Evolutionary conservation across 768 basidiomycete genomes (phyloP).

Genomic region (Tephrocybe sp.): DNA sequence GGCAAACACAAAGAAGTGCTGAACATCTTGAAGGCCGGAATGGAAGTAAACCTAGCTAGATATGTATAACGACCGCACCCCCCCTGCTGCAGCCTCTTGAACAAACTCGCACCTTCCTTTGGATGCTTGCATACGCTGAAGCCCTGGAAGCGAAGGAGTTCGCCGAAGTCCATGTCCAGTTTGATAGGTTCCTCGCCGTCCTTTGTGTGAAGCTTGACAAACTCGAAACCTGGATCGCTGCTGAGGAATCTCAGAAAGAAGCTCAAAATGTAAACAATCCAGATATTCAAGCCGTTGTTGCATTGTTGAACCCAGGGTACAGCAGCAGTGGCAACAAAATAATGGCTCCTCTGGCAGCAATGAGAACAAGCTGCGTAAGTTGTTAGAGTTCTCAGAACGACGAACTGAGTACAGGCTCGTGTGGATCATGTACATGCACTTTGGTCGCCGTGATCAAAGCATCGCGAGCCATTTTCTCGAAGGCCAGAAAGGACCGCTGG

Average conservation of each 20-base stretch:
- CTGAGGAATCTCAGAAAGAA: too few relatives aligned
- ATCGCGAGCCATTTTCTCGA: conserved; percentile 74
- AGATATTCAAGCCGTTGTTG: too few relatives aligned
- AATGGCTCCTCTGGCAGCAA: conserved; percentile 40
- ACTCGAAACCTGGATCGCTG: conserved; percentile 46
- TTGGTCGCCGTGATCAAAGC: conserved; percentile 78
- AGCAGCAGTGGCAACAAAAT: conserved; percentile 1
- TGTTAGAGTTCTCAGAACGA: conserved; percentile 56
- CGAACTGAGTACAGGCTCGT: conserved; percentile 75
- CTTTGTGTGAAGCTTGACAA: conserved; percentile 66
- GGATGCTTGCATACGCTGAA: conserved; percentile 93
- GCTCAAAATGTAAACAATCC: conserved; percentile 23
- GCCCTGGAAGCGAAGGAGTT: conserved; percentile 56
- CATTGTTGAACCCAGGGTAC: too few relatives aligned
- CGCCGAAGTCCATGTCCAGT: conserved; percentile 68
- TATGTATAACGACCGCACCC: conserved; percentile 24
- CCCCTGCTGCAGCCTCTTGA: neutral
- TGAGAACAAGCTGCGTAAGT: conserved; percentile 46
- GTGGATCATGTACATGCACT: conserved; percentile 92
- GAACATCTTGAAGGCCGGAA: conserved; percentile 77
- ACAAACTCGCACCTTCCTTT: conserved; percentile 59
- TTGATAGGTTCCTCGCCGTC: conserved; percentile 67
- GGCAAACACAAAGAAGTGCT: conserved; percentile 83
- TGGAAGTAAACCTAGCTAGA: conserved; percentile 87
- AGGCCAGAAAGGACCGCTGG: conserved; percentile 75